Evolutionary conservation across 768 basidiomycete species (phyloP).

Genomic region (Mycena rosella): DNA sequence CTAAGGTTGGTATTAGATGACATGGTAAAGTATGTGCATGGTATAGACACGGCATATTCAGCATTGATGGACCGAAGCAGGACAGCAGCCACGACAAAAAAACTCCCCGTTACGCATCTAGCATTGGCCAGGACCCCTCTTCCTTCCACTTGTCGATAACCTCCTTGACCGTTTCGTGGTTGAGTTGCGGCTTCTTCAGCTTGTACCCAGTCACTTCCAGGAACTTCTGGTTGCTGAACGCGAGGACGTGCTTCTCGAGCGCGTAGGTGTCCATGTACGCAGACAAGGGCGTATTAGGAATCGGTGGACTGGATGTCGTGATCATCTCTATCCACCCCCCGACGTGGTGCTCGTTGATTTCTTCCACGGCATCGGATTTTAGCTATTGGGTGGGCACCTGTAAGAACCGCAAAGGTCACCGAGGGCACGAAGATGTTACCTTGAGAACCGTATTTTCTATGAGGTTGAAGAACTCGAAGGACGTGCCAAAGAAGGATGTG

Average conservation of each 20-base stretch:
- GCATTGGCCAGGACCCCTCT: slow-evolving; percentile 72
- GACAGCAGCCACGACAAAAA: neutral
- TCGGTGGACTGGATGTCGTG: slow-evolving; percentile 74
- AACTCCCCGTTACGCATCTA: slow-evolving; percentile 37
- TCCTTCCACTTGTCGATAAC: slow-evolving; percentile 85
- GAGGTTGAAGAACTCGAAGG: slow-evolving; percentile 84
- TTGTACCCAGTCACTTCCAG: slow-evolving; percentile 80
- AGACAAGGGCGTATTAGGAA: slow-evolving; percentile 76
- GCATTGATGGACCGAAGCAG: slow-evolving; percentile 12
- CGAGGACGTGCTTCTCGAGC: slow-evolving; percentile 76
- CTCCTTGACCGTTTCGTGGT: slow-evolving; percentile 71
- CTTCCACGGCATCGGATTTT: slow-evolving; percentile 79
- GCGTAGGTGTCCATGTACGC: slow-evolving; percentile 86
- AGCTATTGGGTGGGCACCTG: slow-evolving; percentile 54
- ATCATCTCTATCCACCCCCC: slow-evolving; percentile 88
- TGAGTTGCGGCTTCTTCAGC: slow-evolving; percentile 72
- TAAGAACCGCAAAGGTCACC: neutral
- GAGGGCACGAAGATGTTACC: slow-evolving; percentile 54
- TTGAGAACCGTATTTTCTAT: slow-evolving; percentile 76
- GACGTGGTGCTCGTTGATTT: slow-evolving; percentile 89
- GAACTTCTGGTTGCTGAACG: slow-evolving; percentile 79
- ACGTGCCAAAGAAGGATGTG: slow-evolving; percentile 81
- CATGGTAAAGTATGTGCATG: slow-evolving; percentile 34
- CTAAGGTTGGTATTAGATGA: slow-evolving; percentile 30
- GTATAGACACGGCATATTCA: slow-evolving; percentile 33